These are phyloP conservation scores for Pseudogymnoascus sp. DNA, from an alignment of 2,329 filamentous ascomycete genomes.

Conservation along the genomic window DNA sequence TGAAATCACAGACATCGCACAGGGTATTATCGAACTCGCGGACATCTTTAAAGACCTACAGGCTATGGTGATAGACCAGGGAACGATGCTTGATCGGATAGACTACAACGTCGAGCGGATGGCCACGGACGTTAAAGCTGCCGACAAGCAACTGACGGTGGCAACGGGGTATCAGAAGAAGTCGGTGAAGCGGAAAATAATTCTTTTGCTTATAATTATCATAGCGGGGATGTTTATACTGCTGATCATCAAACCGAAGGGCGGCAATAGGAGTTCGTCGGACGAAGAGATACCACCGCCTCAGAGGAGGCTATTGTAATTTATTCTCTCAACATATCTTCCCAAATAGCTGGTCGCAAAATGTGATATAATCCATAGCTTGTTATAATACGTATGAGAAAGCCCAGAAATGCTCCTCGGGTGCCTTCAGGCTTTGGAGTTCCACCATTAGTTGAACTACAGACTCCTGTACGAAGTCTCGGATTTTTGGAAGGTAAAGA, in stretches of 20 bases:
- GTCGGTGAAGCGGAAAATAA: constrained; percentile 85
- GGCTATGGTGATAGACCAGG: constrained; percentile 89
- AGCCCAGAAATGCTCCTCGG: background rate
- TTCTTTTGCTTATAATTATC: constrained; percentile 77
- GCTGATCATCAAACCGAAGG: constrained; percentile 58
- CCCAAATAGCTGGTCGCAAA: background rate
- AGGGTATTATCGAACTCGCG: constrained; percentile 93
- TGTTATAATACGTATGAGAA: background rate
- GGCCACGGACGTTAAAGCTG: constrained; percentile 85
- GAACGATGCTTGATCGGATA: constrained; percentile 85
- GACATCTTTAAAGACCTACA: constrained; percentile 97
- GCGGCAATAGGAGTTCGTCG: background rate
- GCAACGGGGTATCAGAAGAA: constrained; percentile 84
- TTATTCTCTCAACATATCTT: constrained; percentile 2
- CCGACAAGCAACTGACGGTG: constrained; percentile 84
- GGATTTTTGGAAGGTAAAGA: background rate
- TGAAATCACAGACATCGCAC: constrained; percentile 96
- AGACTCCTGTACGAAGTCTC: background rate
- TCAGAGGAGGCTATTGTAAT: constrained; percentile 10
- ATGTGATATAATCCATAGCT: background rate
- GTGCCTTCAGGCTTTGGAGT: too few relatives aligned
- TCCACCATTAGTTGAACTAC: background rate
- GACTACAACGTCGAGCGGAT: constrained; percentile 98
- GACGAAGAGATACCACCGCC: constrained; percentile 8
- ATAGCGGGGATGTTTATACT: constrained; percentile 84